Base-by-base conservation (phyloP, 345 rosid species). In the Salix dunnii region DNA sequence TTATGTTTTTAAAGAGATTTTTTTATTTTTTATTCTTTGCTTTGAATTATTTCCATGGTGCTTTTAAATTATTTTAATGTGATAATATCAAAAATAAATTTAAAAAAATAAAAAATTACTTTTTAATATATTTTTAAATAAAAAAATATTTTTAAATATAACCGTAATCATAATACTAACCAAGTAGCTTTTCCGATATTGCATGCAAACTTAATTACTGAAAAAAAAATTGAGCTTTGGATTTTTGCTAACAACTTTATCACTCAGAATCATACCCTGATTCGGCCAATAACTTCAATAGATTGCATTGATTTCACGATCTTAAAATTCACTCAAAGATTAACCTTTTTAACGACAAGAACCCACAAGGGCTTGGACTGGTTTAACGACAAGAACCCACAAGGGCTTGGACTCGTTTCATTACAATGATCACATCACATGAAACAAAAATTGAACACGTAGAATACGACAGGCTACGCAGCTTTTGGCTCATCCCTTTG, bases 181-280 rank as follows among this genome's bases (percentile, higher is more conserved):
- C 12, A 40, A 40, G 11, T 2, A 10, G 12, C 2, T 40, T 40
- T 40, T 40, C 2, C 2, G 0, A 40, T 38, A 8, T 38, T 7
- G 42, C 0, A 2, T 7, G 42, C 10, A 7, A 38, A 1, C 42
- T 38, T n/a, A n/a, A n/a, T n/a, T n/a, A n/a, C n/a, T n/a, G n/a
- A n/a, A n/a, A n/a, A n/a, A n/a, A n/a, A n/a, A n/a, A n/a, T n/a
- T n/a, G 5, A 12, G 55, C 55, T 72, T 72, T 82, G 74, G 71
- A 67, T 68, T 83, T 78, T 62, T 70, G 51, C 51, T 65, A 40
- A 53, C 79, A 72, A n/a, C 40, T 73, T 27, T 76, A 33, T 80
- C 75, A 79, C 74, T 77, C 80, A 10, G 38, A 71, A 75, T 79
- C 74, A 68, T 40, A 76, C 17, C 51, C 18, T 14, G 51, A 48